These are phyloP conservation scores for Scutellaria barbata DNA, from an alignment of 257 asterid genomes.

Conservation along the genomic window DNA sequence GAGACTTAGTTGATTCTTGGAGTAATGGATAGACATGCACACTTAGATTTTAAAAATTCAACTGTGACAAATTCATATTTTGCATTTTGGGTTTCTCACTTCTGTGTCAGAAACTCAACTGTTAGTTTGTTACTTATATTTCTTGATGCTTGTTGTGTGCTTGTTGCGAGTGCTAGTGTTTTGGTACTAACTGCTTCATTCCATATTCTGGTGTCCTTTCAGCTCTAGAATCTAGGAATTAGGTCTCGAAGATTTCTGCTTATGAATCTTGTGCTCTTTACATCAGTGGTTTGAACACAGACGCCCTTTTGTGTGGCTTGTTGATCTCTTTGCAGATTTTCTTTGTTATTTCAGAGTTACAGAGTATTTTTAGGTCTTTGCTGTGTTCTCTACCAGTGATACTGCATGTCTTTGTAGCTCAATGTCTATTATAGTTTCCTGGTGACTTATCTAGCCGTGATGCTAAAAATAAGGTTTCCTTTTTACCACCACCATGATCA, in stretches of 20 bases:
- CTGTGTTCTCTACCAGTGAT: neutral
- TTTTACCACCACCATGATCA: neutral
- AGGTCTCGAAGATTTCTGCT: neutral
- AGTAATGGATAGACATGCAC: neutral
- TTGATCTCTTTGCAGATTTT: neutral
- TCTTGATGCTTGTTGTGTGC: neutral
- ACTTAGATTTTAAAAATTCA: neutral
- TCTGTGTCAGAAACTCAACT: neutral
- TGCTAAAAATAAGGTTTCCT: neutral
- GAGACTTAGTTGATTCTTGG: neutral
- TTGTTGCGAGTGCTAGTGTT: neutral
- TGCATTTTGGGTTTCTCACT: neutral
- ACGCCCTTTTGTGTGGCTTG: neutral
- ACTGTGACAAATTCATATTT: neutral
- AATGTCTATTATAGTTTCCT: neutral
- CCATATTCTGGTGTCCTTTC: neutral
- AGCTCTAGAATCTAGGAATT: slow-evolving; percentile 2
- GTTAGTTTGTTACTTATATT: neutral
- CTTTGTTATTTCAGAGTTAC: neutral
- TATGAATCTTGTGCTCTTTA: neutral
- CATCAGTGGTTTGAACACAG: neutral
- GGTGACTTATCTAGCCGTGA: neutral
- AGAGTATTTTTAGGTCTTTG: neutral
- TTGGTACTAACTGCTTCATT: neutral
- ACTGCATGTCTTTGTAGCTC: slow-evolving; percentile 2